phyloP scores from a whole-genome alignment of 2,329 filamentous ascomycete genomes.

The Drechmeria coniospora region DNA sequence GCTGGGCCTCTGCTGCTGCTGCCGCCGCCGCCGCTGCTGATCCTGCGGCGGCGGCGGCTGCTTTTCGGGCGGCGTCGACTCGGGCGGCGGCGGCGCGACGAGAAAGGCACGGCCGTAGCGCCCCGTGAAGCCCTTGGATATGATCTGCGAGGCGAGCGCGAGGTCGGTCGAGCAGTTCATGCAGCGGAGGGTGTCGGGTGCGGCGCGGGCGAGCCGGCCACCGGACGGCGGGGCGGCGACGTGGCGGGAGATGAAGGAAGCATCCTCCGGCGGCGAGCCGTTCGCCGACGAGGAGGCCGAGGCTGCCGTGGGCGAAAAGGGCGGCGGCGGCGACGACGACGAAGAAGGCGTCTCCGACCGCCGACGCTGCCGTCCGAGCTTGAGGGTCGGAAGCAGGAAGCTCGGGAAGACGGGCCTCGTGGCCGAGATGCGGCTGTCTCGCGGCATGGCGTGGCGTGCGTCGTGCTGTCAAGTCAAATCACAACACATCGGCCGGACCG shows the following conservation, averaged over 20 bases:
- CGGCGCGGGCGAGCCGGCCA: constrained; percentile 23
- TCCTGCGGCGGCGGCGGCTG: constrained; percentile 10
- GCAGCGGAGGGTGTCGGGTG: constrained; percentile 43
- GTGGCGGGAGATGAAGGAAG: constrained; percentile 3
- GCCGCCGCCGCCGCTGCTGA: constrained; percentile 4
- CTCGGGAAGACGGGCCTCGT: constrained; percentile 30
- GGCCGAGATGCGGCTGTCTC: constrained; percentile 21
- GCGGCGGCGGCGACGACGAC: constrained; percentile 18
- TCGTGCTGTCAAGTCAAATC: no score
- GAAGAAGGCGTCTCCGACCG: constrained; percentile 18
- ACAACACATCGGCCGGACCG: no score
- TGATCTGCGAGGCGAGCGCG: constrained; percentile 44
- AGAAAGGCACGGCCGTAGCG: constrained; percentile 50
- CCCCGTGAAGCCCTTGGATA: constrained; percentile 51
- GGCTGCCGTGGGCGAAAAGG: constrained; percentile 10
- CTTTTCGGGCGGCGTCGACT: no score
- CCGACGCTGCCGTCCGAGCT: constrained; percentile 30
- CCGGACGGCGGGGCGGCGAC: neutral
- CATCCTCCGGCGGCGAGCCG: constrained; percentile 10
- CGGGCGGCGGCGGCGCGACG: constrained; percentile 29
- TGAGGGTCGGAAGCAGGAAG: constrained; percentile 36
- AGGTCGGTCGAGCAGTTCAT: constrained; percentile 42
- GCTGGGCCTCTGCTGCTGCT: neutral
- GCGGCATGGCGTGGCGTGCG: constrained; percentile 4
- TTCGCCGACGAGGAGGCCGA: constrained; percentile 13